Evolutionary conservation across 1,284 basidiomycete genomes (phyloP), one percentile per base, ranked within the genome.

Genomic region (Ceratobasidium sp.): DNA sequence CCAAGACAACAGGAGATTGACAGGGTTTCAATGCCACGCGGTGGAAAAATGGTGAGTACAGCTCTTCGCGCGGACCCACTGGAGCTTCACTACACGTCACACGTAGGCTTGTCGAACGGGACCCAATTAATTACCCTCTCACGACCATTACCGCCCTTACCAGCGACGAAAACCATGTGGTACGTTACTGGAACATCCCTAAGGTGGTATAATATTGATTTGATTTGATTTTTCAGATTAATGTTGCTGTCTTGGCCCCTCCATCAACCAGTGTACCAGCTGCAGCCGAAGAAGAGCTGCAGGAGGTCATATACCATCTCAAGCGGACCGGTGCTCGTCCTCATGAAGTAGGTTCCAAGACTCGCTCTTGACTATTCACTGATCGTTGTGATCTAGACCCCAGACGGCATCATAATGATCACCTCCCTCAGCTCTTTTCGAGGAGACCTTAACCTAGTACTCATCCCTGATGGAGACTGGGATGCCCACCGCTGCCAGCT

Each of bases 361-460:
- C 59, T 23, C 59, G 3, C 30, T 77, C 54, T 57, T 44, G 20
- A 54, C 54, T 59, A 71, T 27, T 62, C 27, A 65, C 57, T 67
- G 33, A 77, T 78, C 55, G 10, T 27, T 30, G 16, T 59, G 41
- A 65, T 68, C 30, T 80, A 92, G 89, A 93, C 90, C 27, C 86
- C 88, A n/a, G 85, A 90, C 76, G 93, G 93, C 55, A 85, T 88
- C 18, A 87, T 95, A 80, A 90, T 94, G 89, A 89, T 91, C 74
- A 95, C 93, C n/a, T 94, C 93, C 7, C 88, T 95, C 23, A 92
- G 92, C 59, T 91, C 93, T 84, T 95, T 95, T 83, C 92, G 92
- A 71, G 94, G 93, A 3, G 93, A 95, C 85, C 93, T 90, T 82
- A 93, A 92, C 74, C 93, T 94, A 78, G 91, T 95, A 27, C 90